These are phyloP conservation scores for Pythium rhizo-oryzae DNA, from an alignment of 352 stramenopile species.

Conservation along the genomic window DNA sequence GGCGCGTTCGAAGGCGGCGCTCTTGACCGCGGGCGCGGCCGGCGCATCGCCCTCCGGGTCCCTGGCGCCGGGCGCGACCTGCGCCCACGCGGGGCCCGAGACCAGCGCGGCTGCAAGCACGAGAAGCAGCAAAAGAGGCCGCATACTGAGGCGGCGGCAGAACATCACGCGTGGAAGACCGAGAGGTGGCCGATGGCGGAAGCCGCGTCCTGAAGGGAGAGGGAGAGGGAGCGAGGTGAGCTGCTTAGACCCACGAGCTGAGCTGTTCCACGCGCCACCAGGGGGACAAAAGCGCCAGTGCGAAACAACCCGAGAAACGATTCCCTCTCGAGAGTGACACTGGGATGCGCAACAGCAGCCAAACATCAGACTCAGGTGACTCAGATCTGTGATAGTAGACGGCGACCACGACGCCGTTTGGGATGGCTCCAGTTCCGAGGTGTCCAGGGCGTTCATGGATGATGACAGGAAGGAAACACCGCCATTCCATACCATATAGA, in stretches of 20 bases:
- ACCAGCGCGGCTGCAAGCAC: slow-evolving; percentile 26
- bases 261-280: not conserved
- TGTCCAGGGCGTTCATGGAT: no score
- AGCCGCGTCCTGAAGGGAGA: slow-evolving; percentile 1
- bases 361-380: not conserved
- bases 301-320: not conserved
- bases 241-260: not conserved
- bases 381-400: no score
- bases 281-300: not conserved
- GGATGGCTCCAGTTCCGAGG: no score
- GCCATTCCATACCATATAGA: not conserved
- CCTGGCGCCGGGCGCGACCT: slow-evolving; percentile 17
- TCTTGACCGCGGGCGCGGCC: slow-evolving; percentile 20
- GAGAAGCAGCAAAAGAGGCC: slow-evolving; percentile 8
- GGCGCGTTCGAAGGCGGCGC: slow-evolving; percentile 61
- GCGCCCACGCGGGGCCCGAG: slow-evolving; percentile 17
- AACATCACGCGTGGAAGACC: not conserved
- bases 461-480: no score
- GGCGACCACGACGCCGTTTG: no score
- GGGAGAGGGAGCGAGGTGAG: no score
- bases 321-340: not conserved
- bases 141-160: slow-evolving; percentile 20
- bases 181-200: not conserved
- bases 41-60: slow-evolving; percentile 11
- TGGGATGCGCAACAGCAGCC: not conserved